A percentile compares a stretch with the other conserved stretches of the same genome.
phyloP scores from a whole-genome alignment of 441 rosid genomes.

The Erysimum pusillum region DNA sequence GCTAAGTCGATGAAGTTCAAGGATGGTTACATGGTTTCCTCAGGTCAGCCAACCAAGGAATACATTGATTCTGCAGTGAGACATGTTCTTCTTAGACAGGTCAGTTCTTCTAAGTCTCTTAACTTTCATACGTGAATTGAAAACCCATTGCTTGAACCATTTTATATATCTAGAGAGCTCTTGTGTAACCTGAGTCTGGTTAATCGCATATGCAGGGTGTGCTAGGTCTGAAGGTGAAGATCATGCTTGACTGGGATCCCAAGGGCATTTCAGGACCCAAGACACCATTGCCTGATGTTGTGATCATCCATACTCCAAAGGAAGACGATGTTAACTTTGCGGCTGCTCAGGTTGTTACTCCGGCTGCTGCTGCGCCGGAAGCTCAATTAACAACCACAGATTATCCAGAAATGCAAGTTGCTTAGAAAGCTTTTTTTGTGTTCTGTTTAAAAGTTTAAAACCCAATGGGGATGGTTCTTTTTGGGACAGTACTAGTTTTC shows the following conservation, averaged over 20 bases:
- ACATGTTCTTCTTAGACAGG: constrained; percentile 65
- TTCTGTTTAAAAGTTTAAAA: background rate
- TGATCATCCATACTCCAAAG: constrained; percentile 66
- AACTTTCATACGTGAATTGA: background rate
- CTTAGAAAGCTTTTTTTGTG: constrained; percentile 8
- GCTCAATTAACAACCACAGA: constrained; percentile 49
- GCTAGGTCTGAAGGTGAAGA: constrained; percentile 65
- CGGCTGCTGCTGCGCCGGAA: constrained; percentile 33
- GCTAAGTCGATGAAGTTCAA: constrained; percentile 75
- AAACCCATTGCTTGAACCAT: background rate
- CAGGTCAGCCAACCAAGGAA: constrained; percentile 73
- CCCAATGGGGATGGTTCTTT: background rate
- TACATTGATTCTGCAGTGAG: constrained; percentile 71
- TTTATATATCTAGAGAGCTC: background rate
- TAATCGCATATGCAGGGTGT: constrained; percentile 49
- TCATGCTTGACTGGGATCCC: constrained; percentile 73
- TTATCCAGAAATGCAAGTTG: constrained; percentile 52
- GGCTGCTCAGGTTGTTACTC: background rate
- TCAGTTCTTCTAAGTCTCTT: constrained; percentile 6
- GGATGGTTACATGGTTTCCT: constrained; percentile 80
- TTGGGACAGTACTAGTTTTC: constrained; percentile 1
- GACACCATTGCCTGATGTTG: constrained; percentile 70
- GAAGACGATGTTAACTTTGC: constrained; percentile 47
- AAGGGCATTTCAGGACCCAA: constrained; percentile 63
- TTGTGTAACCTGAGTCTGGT: background rate